Evolutionary conservation across 208 protist species (phyloP).

Genomic region (Phytomonas francai): DNA sequence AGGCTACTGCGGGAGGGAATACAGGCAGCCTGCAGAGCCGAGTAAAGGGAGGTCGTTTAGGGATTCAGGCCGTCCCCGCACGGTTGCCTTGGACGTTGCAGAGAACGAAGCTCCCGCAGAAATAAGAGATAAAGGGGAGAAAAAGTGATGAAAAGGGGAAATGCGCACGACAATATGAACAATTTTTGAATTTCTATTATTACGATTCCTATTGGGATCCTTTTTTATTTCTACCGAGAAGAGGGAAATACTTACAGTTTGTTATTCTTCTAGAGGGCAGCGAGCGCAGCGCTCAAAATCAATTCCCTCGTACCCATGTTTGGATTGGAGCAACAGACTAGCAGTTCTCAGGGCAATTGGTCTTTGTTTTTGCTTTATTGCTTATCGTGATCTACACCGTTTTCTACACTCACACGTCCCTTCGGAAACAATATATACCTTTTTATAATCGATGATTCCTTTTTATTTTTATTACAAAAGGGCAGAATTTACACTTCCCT

Average conservation of each 20-base stretch:
- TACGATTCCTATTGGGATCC: neutral
- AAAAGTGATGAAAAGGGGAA: neutral
- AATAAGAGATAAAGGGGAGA: neutral
- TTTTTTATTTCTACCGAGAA: neutral
- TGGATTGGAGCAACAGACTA: too few species aligned
- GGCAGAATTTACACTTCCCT: too few species aligned
- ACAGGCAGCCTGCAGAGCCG: constrained; percentile 33
- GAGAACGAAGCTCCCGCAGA: constrained; percentile 2
- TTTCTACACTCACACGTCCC: too few species aligned
- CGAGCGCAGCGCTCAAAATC: neutral
- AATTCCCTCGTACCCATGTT: neutral
- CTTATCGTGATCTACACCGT: too few species aligned
- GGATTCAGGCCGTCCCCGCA: constrained; percentile 50
- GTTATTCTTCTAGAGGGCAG: neutral
- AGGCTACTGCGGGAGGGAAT: constrained; percentile 23
- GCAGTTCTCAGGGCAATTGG: too few species aligned
- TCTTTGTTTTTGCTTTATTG: too few species aligned
- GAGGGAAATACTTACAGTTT: neutral
- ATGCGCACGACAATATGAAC: neutral
- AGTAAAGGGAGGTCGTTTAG: constrained; percentile 40
- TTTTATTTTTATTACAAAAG: too few species aligned
- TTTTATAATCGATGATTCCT: too few species aligned
- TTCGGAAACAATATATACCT: too few species aligned
- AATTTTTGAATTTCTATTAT: constrained; percentile 3
- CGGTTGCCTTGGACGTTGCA: constrained; percentile 61